Base-by-base conservation (phyloP, 192 early-diverging fungal genomes). In the Thoreauomyces humboldtii region DNA sequence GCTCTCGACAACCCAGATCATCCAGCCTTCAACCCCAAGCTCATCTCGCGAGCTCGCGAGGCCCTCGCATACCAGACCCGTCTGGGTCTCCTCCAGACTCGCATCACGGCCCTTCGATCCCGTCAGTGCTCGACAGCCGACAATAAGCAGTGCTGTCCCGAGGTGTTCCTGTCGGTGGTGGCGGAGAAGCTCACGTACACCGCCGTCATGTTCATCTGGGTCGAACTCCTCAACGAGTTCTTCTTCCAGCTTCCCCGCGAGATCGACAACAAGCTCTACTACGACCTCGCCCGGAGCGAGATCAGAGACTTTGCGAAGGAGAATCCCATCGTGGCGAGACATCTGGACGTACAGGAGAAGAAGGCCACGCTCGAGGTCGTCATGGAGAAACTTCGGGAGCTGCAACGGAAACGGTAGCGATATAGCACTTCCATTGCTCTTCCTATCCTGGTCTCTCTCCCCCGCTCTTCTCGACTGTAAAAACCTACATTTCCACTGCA, bases 221-320 rank as follows among this genome's bases (percentile, higher is more conserved):
- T 95, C 19, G 96, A 98, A 75, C 81, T 98, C 46, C 77, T 98
- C 70, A 95, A 94, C 70, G 96, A 98, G 74, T 98, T 97, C 77
- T 94, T 96, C 70, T 96, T 96, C 86, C 94, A 97, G 78, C 85
- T 97, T 61, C 96, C 96, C 34, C 77, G 96, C 35, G 92, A 96
- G 76, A 86, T 98, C 21, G 96, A 98, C 72, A 87, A 92, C 59
- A 80, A 87, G 52, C 68, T 98, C 58, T 94, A 94, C 56, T 96
- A 96, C 54, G 90, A 89, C 70, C 79, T 93, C 69, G 84, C 80
- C 7, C 74, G 86, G 63, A 70, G 86, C 53, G 87, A 97, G 67
- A 91, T 95, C 52, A 77, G 84, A 59, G 78, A 86, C 60, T 97
- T 98, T 80, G 93, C 94, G 19, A 80, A 81, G 53, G 91, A 98